Evolutionary conservation across 441 rosid species (phyloP).

Genomic region (Macaranga tanarius): DNA sequence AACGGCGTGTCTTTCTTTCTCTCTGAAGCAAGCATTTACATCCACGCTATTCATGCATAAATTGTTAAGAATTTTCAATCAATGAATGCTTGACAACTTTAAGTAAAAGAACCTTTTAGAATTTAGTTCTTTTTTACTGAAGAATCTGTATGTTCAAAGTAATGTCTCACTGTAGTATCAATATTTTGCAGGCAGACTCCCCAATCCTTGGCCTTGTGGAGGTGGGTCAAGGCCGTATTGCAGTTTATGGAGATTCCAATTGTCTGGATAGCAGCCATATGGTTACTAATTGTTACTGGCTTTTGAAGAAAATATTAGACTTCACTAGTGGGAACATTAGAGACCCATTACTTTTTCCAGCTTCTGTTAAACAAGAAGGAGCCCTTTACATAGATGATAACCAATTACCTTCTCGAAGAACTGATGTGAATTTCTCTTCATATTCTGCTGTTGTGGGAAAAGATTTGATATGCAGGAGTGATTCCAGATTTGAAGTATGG

Average conservation of each 20-base stretch:
- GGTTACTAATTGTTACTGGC: conserved; percentile 98
- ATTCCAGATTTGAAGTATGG: conserved; percentile 96
- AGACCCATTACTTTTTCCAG: conserved; percentile 80
- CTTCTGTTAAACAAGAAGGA: conserved; percentile 47
- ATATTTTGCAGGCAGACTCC: conserved; percentile 61
- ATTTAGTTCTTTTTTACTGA: neutral
- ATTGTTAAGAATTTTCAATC: neutral
- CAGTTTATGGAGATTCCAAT: conserved; percentile 96
- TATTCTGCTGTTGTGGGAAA: conserved; percentile 82
- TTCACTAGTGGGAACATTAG: conserved; percentile 66
- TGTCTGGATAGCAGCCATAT: conserved; percentile 98
- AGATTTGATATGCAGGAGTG: conserved; percentile 68
- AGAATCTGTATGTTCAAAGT: conserved; percentile 7
- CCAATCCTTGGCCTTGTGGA: conserved; percentile 86
- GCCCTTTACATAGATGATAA: conserved; percentile 61
- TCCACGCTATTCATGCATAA: neutral
- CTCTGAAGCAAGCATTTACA: neutral
- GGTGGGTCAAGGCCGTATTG: conserved; percentile 75
- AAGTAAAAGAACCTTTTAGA: neutral
- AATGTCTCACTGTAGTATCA: neutral
- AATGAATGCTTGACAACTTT: neutral
- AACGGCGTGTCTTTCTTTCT: neutral
- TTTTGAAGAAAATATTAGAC: conserved; percentile 78
- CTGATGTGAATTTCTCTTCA: conserved; percentile 81
- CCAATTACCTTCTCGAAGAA: conserved; percentile 80